Evolutionary conservation across 2,329 filamentous ascomycete species (phyloP), one percentile per base, ranked within the genome.

Genomic region (Cladosporium velox): DNA sequence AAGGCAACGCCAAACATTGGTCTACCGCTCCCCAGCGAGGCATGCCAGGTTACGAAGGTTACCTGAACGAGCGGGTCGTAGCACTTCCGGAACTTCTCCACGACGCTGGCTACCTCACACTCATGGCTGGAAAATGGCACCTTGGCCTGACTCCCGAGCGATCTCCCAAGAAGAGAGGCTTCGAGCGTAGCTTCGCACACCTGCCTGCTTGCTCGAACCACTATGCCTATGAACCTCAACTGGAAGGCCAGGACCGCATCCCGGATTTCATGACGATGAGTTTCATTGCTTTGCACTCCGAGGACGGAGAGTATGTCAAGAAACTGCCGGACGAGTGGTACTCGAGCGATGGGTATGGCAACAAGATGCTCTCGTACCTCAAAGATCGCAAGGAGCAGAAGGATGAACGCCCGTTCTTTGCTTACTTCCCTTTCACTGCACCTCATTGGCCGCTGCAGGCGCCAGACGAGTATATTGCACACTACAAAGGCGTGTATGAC

Each of bases 101-200:
- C 4, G 87, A 88, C 67, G 82, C 79, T 0, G 87, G 86, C 15
- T 89, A 89, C 72, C 79, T 83, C 59, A 89, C 87, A 1, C 69
- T 87, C 5, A 87, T 89, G 82, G 78, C 84, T 5, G 87, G 87
- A 0, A 89, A 89, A 72, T 89, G 87, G 86, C 86, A 88, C 74
- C 76, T 89, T 21, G 87, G 87, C 0, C 76, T 89, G 14, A 87
- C 82, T 0, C 83, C 84, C 0, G 85, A 88, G 69, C 81, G 82
- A 4, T 83, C 81, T 4, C 87, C 87, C 0, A 80, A 82, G 55
- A 81, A 80, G 14, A 80, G 87, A 11, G 87, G 87, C 0, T 90
- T 90, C 69, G 83, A 87, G 66, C 81, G 82, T 21, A 85, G 82
- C 34, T 84, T 89, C 66, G 86, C 86, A 2, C 84, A 87, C 71